Base-by-base conservation (phyloP, 2,329 filamentous ascomycete genomes). In the Thyridium curvatum region DNA sequence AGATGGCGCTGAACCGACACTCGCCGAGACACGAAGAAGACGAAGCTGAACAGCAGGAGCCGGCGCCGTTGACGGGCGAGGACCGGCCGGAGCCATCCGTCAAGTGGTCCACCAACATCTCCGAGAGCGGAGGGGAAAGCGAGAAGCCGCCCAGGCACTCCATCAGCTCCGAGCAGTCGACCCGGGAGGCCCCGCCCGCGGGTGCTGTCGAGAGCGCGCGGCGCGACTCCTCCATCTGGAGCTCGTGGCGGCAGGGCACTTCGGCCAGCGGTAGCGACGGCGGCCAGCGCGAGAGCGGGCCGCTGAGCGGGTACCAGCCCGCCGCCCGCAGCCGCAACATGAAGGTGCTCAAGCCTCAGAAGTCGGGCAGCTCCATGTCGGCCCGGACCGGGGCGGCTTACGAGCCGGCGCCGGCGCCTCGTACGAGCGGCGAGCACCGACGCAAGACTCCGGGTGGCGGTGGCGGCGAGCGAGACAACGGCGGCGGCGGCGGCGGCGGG, bases 331-430 rank as follows among this genome's bases (percentile, higher is more conserved):
- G 72, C 13, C 77, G 84, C 36, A 82, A 80, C 37, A 97, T 97
- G 84, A 97, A 95, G 66, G 84, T 96, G 2, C 69, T 97, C 38
- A 88, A 89, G 53, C 82, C 91, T 2, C 74, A 73, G 40, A 93
- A 88, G 57, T 71, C 81, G 6, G 63, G 64, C 16, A 64, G n/a
- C 12, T 18, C 32, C 9, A 34, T 4, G 35, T 71, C 72, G 10
- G 62, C 65, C 2, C 68, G 68, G 42, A 70, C 71, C 0, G 72
- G 72, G 1, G 51, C 69, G 2, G 58, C 72, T 3, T 76, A 77
- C 41, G 79, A 82, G 45, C 62, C 69, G 4, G 54, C 69, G 4
- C 53, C 65, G 8, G 51, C 65, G 2, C 50, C 65, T n/a, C 69
- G 71, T 43, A 58, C 64, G 8, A 66, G 60, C 18, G 62, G 60